Conservation (phyloP, 1,284 basidiomycete genomes). For the Leccinum fuscescens region DNA sequence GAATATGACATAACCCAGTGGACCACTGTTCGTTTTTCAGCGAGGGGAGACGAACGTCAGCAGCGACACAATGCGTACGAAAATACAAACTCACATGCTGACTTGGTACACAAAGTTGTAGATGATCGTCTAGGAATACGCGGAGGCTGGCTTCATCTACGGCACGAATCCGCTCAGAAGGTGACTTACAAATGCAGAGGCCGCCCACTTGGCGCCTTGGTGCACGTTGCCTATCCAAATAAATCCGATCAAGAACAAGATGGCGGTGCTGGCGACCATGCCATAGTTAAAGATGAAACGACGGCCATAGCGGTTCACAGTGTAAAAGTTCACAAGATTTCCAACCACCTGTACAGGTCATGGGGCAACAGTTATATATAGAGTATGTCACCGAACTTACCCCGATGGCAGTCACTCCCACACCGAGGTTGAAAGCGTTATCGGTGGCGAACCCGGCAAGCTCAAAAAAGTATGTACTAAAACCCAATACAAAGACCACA, state of each 20-base stretch:
- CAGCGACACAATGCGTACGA: neutral
- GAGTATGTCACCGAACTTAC: conserved; percentile 6
- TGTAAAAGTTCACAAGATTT: conserved; percentile 27
- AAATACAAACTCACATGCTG: conserved; percentile 18
- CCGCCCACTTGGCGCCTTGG: conserved; percentile 22
- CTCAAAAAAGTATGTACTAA: conserved; percentile 33
- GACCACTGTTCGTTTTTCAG: conserved; percentile 19
- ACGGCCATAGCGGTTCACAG: conserved; percentile 28
- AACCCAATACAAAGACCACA: conserved; percentile 31
- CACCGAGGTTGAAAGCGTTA: conserved; percentile 27
- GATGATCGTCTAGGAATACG: conserved; percentile 21
- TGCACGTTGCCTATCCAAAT: conserved; percentile 21
- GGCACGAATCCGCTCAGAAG: neutral
- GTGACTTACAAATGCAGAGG: conserved; percentile 23
- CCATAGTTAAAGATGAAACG: conserved; percentile 32
- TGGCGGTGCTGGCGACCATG: conserved; percentile 24
- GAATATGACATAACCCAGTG: conserved; percentile 30
- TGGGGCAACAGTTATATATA: neutral
- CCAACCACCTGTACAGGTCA: neutral
- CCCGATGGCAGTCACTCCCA: conserved; percentile 29
- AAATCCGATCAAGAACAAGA: conserved; percentile 30
- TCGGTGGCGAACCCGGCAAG: conserved; percentile 27
- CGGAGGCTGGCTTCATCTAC: neutral
- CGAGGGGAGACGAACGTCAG: neutral
- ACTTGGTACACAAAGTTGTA: conserved; percentile 30